Conservation (phyloP, 345 rosid genomes). For the Trapa incisa region DNA sequence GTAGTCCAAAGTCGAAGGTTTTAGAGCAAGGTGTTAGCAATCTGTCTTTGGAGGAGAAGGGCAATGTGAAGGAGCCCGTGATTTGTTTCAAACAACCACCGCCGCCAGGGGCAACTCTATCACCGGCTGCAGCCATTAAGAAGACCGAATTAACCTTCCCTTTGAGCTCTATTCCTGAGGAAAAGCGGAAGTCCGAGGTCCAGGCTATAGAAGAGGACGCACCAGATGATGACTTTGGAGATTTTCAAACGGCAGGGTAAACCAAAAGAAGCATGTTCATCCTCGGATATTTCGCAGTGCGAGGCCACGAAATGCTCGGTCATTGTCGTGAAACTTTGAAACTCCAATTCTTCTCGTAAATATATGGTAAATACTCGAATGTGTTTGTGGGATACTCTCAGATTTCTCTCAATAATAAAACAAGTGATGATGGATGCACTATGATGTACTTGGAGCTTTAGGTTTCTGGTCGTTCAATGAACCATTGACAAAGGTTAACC, state of each 20-base stretch:
- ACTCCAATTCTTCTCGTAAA: slow-evolving; percentile 1
- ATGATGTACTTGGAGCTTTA: background rate
- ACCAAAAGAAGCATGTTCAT: slow-evolving; percentile 3
- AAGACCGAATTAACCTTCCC: slow-evolving; percentile 29
- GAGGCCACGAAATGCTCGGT: background rate
- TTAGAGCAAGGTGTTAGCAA: slow-evolving; percentile 46
- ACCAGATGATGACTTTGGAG: slow-evolving; percentile 89
- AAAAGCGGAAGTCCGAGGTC: slow-evolving; percentile 13
- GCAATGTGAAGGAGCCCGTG: slow-evolving; percentile 34
- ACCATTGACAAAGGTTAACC: background rate
- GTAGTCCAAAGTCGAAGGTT: slow-evolving; percentile 33
- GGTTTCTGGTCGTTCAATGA: background rate
- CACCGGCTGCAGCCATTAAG: slow-evolving; percentile 33
- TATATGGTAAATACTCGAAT: slow-evolving; percentile 6
- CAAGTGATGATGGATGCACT: background rate
- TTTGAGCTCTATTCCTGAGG: slow-evolving; percentile 21
- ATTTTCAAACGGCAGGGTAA: slow-evolving; percentile 83
- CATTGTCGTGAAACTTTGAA: background rate
- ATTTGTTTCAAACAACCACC: slow-evolving; percentile 66
- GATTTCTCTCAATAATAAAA: background rate
- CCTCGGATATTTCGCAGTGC: background rate
- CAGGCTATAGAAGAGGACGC: slow-evolving; percentile 25
- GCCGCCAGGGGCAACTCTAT: slow-evolving; percentile 55
- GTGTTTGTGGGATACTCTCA: background rate
- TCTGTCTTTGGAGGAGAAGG: slow-evolving; percentile 49